Evolutionary conservation across 768 basidiomycete genomes (phyloP).

Genomic region (Panellus pusillus): DNA sequence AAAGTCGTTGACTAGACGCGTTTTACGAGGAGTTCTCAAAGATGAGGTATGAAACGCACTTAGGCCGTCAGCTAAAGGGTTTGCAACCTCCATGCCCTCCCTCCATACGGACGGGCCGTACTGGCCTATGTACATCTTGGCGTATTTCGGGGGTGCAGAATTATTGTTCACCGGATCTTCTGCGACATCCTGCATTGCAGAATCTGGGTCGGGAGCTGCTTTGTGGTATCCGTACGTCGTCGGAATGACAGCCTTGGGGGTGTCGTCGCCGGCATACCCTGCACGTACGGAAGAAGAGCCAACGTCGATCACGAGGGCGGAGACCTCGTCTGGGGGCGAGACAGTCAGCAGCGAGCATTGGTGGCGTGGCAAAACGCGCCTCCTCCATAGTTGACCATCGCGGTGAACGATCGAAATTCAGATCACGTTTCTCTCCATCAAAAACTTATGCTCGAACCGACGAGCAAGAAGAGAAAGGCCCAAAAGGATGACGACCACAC

Average conservation of each 20-base stretch:
- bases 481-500: slow-evolving; percentile 37
- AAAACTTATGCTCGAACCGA: slow-evolving; percentile 34
- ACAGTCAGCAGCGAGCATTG: not conserved
- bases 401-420: not conserved
- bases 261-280: slow-evolving; percentile 97
- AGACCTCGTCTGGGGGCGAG: slow-evolving; percentile 86
- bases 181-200: slow-evolving; percentile 50
- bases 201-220: slow-evolving; percentile 45
- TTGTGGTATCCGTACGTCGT: slow-evolving; percentile 81
- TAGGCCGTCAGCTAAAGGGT: slow-evolving; percentile 82
- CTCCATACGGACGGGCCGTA: slow-evolving; percentile 90
- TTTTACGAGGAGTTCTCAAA: not conserved
- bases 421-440: not conserved
- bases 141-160: slow-evolving; percentile 37
- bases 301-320: slow-evolving; percentile 95
- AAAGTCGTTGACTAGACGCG: slow-evolving; percentile 68
- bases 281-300: slow-evolving; percentile 88
- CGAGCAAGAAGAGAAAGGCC: slow-evolving; percentile 58
- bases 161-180: slow-evolving; percentile 37
- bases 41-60: slow-evolving; percentile 47
- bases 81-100: slow-evolving; percentile 82
- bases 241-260: slow-evolving; percentile 89
- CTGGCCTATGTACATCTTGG: slow-evolving; percentile 80
- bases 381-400: slow-evolving; percentile 89
- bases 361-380: slow-evolving; percentile 44